Evolutionary conservation across 2,329 filamentous ascomycete genomes (phyloP), one percentile per base, ranked within the genome.

Genomic region (Ophiostoma montium): DNA sequence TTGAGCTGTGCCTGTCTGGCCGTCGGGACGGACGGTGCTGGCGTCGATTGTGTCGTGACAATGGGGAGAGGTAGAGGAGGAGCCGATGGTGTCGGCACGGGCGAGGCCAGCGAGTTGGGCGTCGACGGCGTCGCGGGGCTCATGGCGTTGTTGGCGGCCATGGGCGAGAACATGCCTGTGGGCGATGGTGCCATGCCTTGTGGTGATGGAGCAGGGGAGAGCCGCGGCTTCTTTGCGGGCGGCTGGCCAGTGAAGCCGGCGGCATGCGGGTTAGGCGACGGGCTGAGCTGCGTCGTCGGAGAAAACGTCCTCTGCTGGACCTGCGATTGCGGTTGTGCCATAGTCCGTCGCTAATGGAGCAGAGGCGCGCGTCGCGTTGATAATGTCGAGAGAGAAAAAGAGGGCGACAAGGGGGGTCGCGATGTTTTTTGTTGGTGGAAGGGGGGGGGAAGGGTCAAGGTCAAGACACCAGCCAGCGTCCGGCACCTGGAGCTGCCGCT

Each of bases 301-400:
- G 54, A 52, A 32, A 55, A 56, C 6, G 53, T 54, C 50, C 54
- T 35, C 46, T 47, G 53, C 3, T 52, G 52, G 55, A 67, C 65
- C 55, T 72, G 68, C n/a, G 69, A 65, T 55, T 78, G 75, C 47
- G 75, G 74, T 61, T 82, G 78, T 58, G 78, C 76, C 78, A 82
- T 77, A 55, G 39, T 30, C 39, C 15, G n/a, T 15, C 15, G 15
- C 7, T 16, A 15, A 23, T 21, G 21, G 39, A 16, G n/a, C n/a
- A 30, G 21, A 18, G 23, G 23, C 39, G 39, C 36, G 19, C 39
- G 23, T 31, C 19, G 19, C 23, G 39, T 16, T 31, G 12, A 4
- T 9, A 16, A 31, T n/a, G 12, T 31, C 23, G 39, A 27, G 23
- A 27, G 23, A n/a, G n/a, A n/a, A n/a, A n/a, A n/a, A n/a, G 23